phyloP scores from a whole-genome alignment of 495 filamentous ascomycete species.

The Cryomyces minteri region DNA sequence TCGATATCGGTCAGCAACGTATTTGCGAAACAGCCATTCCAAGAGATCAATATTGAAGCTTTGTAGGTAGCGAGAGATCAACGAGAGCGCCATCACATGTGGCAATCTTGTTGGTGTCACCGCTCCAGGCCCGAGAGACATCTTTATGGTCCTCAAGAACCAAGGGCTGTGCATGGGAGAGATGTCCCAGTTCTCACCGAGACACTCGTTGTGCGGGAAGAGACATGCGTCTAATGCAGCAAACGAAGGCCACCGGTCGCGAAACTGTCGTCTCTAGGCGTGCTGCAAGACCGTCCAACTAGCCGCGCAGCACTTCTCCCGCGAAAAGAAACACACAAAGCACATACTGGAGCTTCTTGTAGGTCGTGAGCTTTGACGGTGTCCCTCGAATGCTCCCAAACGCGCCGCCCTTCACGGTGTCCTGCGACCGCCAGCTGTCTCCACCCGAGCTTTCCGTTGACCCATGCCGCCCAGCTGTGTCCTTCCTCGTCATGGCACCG shows the following conservation, averaged over 20 bases:
- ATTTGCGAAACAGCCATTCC: background rate
- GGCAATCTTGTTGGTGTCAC: background rate
- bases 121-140: background rate
- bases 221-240: too few species aligned
- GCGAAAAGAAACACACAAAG: too few species aligned
- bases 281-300: too few species aligned
- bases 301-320: too few species aligned
- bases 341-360: constrained; percentile 19
- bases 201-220: too few species aligned
- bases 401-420: constrained; percentile 35
- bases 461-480: constrained; percentile 36
- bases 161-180: too few species aligned
- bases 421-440: constrained; percentile 37
- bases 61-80: background rate
- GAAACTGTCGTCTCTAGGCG: too few species aligned
- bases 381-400: constrained; percentile 23
- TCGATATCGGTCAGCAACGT: background rate
- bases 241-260: too few species aligned
- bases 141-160: background rate
- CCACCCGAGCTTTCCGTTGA: constrained; percentile 42
- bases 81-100: background rate
- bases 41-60: background rate
- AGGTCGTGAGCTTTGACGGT: constrained; percentile 37
- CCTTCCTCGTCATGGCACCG: constrained; percentile 37
- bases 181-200: too few species aligned